Evolutionary conservation across 176 grass and related monocot species (phyloP), one percentile per base, ranked within the genome.

Genomic region (Pharus latifolius): DNA sequence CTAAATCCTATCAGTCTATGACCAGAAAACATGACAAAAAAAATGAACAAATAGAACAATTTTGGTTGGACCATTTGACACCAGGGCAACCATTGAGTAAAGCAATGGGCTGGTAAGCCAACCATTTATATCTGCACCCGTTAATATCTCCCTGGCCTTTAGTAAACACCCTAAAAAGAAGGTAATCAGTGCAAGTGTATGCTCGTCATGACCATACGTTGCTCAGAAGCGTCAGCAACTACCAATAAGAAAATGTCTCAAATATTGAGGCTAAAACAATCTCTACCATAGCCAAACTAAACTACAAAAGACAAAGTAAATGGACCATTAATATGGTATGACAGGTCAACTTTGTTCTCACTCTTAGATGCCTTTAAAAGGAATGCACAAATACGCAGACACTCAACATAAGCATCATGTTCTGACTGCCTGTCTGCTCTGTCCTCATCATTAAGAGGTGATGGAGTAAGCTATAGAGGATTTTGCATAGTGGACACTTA

Each of bases 41-140:
- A 47, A 5, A 13, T 9, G 47, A 7, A 55, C 18, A 23, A 50
- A 40, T 5, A 52, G 0, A 59, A 3, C 35, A 54, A 72, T 77
- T 82, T 87, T 19, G 28, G 73, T 81, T 82, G 76, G 78, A 87
- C 38, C 73, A 87, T 87, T 87, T 87, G 84, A 79, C 78, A 55
- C 84, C 78, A 82, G 77, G 54, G 73, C 78, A 82, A 82, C 14
- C 20, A 61, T 54, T 17, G 13, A 51, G 18, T 72, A 32, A 48
- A 59, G 84, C 78, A 73, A 77, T 82, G 78, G 78, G 73, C 84
- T 82, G 78, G 78, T 87, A 87, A 87, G 84, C 81, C 78, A 82
- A 87, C 84, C 78, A 73, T 73, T 58, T 78, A 73, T 4, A 65
- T 87, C n/a, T 82, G 73, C 84, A 82, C 60, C 60, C 8, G 50